Percentiles rank a stretch among this genome's conserved stretches.
These are phyloP conservation scores for Salvia hispanica DNA, from an alignment of 257 asterid genomes.

Conservation along the genomic window DNA sequence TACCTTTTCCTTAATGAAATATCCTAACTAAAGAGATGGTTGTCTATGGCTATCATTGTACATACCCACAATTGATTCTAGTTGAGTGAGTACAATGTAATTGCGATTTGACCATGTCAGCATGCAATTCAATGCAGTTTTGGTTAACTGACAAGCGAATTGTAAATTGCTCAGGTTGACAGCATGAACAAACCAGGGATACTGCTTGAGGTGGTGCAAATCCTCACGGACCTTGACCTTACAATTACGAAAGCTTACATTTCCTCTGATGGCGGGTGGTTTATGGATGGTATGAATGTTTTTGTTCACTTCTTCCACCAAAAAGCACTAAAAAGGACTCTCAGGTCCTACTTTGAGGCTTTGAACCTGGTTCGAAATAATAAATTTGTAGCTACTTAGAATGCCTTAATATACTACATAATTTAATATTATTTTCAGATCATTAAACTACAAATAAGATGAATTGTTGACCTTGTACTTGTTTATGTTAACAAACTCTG, in stretches of 20 bases:
- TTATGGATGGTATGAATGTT: constrained; percentile 84
- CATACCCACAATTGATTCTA: background rate
- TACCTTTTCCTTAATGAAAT: background rate
- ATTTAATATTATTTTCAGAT: background rate
- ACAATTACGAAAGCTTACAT: constrained; percentile 91
- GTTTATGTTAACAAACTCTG: background rate
- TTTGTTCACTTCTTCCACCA: constrained; percentile 16
- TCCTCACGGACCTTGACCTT: constrained; percentile 91
- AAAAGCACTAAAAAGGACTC: constrained; percentile 9
- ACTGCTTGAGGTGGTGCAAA: constrained; percentile 96
- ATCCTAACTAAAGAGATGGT: background rate
- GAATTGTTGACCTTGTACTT: background rate
- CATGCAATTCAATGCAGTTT: background rate
- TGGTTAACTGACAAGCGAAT: constrained; percentile 24
- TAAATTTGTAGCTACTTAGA: background rate
- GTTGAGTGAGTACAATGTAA: background rate
- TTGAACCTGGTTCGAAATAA: constrained; percentile 9
- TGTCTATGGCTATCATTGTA: background rate
- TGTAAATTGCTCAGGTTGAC: constrained; percentile 63
- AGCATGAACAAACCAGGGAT: constrained; percentile 98
- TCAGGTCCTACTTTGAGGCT: constrained; percentile 5
- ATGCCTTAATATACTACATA: background rate
- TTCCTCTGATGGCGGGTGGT: constrained; percentile 98
- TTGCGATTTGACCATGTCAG: background rate
- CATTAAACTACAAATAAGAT: background rate